Percentiles rank a stretch among this genome's conserved stretches.
Evolutionary conservation across 2,329 filamentous ascomycete species (phyloP).

Genomic region (Parasarocladium wereldwijsianum): DNA sequence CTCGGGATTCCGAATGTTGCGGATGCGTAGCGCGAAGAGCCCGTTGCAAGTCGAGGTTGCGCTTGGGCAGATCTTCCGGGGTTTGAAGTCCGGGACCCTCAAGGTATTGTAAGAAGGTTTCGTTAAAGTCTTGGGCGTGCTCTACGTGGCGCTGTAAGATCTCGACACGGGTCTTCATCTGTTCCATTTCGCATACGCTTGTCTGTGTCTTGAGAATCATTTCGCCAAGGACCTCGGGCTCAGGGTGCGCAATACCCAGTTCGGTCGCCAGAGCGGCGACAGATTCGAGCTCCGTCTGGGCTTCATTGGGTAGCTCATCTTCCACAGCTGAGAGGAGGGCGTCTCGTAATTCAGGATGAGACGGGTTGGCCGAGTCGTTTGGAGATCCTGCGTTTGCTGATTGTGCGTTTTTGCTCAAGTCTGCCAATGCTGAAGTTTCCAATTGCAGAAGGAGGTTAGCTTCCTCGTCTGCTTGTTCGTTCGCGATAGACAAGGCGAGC

Average conservation of each 20-base stretch:
- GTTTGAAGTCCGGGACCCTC: constrained; percentile 32
- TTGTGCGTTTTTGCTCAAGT: constrained; percentile 15
- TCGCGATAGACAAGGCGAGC: constrained; percentile 57
- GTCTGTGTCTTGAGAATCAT: constrained; percentile 41
- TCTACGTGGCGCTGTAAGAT: constrained; percentile 42
- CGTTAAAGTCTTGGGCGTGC: constrained; percentile 28
- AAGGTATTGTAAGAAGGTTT: constrained; percentile 26
- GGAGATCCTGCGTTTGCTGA: neutral
- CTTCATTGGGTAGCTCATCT: constrained; percentile 38
- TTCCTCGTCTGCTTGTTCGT: constrained; percentile 67
- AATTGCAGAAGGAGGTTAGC: constrained; percentile 39
- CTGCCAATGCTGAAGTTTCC: constrained; percentile 34
- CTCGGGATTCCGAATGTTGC: constrained; percentile 47
- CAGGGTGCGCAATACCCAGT: constrained; percentile 25
- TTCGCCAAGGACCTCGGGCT: constrained; percentile 31
- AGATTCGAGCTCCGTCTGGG: constrained; percentile 38
- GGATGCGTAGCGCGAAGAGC: constrained; percentile 51
- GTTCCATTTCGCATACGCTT: constrained; percentile 37
- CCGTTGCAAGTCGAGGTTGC: constrained; percentile 62
- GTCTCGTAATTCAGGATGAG: constrained; percentile 11
- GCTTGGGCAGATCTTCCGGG: constrained; percentile 43
- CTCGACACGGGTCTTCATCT: constrained; percentile 37
- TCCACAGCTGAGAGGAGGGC: constrained; percentile 39
- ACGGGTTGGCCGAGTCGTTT: neutral
- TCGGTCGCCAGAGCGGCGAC: constrained; percentile 37